Conservation (phyloP, 2,329 filamentous ascomycete species). For the Fonsecaea monophora region DNA sequence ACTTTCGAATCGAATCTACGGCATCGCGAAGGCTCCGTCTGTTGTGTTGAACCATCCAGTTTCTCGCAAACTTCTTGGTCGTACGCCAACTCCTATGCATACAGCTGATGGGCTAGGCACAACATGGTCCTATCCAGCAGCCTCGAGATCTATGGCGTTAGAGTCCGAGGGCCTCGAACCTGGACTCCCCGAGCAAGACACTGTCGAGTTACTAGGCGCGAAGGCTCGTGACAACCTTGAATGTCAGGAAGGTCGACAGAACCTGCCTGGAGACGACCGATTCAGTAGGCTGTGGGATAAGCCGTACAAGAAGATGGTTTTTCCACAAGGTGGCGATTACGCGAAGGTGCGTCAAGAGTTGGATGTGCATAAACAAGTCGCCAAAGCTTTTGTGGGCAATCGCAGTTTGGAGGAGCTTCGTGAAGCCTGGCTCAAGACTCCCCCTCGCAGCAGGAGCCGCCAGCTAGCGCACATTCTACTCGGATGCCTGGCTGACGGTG, state of each 20-base stretch:
- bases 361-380: slow-evolving; percentile 92
- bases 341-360: slow-evolving; percentile 82
- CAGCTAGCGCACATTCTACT: slow-evolving; percentile 97
- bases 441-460: slow-evolving; percentile 47
- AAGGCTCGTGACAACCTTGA: neutral
- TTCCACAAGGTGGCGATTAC: slow-evolving; percentile 73
- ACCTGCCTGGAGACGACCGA: neutral
- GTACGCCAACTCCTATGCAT: neutral
- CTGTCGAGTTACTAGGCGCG: neutral
- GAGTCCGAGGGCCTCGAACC: neutral
- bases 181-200: neutral
- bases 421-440: slow-evolving; percentile 17
- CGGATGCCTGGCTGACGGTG: slow-evolving; percentile 69
- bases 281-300: slow-evolving; percentile 6
- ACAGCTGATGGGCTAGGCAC: neutral
- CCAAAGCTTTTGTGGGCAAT: slow-evolving; percentile 68
- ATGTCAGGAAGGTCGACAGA: neutral
- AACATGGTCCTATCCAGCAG: neutral
- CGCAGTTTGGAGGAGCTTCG: slow-evolving; percentile 18
- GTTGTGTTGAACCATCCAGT: neutral
- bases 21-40: neutral
- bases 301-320: slow-evolving; percentile 88
- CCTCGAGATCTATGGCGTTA: neutral
- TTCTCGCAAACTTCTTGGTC: neutral
- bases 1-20: slow-evolving; percentile 10